Conservation (phyloP, 495 filamentous ascomycete species). For the Rhypophila decipiens region DNA sequence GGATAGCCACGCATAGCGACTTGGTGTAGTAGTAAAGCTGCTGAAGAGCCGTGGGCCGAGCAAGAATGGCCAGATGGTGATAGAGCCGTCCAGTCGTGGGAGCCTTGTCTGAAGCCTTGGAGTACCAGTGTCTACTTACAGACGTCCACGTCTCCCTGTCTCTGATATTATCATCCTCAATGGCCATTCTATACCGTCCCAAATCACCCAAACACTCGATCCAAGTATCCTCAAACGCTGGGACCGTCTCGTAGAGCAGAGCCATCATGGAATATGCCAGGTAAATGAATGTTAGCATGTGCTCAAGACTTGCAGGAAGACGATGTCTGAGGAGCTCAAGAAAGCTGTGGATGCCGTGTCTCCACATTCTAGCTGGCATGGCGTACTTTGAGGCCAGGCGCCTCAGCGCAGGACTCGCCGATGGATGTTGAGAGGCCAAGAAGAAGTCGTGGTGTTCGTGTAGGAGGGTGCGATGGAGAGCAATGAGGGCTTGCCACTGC, state of each 20-base stretch:
- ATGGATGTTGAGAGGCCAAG: slow-evolving; percentile 69
- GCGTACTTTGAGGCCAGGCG: slow-evolving; percentile 62
- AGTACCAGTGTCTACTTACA: slow-evolving; percentile 76
- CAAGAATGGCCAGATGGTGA: slow-evolving; percentile 78
- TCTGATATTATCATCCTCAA: slow-evolving; percentile 63
- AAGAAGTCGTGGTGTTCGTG: slow-evolving; percentile 82
- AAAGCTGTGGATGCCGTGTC: slow-evolving; percentile 74
- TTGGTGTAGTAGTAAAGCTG: slow-evolving; percentile 69
- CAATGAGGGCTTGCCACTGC: slow-evolving; percentile 66
- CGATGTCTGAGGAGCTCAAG: slow-evolving; percentile 62
- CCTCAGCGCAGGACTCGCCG: slow-evolving; percentile 52
- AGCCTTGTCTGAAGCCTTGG: slow-evolving; percentile 63
- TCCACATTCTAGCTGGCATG: slow-evolving; percentile 84
- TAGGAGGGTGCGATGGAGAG: slow-evolving; percentile 63
- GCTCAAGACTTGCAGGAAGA: slow-evolving; percentile 63
- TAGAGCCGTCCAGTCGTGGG: slow-evolving; percentile 70
- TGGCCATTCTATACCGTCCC: slow-evolving; percentile 60
- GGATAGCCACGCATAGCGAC: slow-evolving; percentile 42
- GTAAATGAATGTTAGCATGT: slow-evolving; percentile 79
- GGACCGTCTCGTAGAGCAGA: slow-evolving; percentile 67
- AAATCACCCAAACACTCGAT: slow-evolving; percentile 84
- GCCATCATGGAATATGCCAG: slow-evolving; percentile 78
- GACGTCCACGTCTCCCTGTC: slow-evolving; percentile 75
- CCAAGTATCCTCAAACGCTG: slow-evolving; percentile 77
- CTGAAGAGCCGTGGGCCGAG: slow-evolving; percentile 64